Evolutionary conservation across 78 protist genomes (phyloP).

Genomic region (Chrysochromulina parva): DNA sequence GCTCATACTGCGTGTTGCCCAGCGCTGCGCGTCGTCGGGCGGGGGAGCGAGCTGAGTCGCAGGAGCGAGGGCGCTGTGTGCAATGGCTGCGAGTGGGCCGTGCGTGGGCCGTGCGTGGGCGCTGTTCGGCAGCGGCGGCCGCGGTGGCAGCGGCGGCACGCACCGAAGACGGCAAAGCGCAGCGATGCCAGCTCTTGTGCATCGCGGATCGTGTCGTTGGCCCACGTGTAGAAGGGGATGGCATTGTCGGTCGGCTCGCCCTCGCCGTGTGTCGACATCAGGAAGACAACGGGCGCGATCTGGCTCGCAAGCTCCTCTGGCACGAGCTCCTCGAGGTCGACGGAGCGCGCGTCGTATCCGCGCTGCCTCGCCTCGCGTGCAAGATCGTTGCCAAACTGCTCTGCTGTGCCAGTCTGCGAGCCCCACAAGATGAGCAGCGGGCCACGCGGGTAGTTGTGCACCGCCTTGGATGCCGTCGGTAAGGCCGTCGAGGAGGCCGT

Average conservation of each 20-base stretch:
- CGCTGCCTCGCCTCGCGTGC: conserved; percentile 63
- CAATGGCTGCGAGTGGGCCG: too few relatives aligned
- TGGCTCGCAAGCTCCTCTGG: not conserved
- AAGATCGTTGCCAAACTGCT: conserved; percentile 69
- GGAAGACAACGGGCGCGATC: conserved; percentile 60
- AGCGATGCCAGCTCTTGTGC: conserved; percentile 22
- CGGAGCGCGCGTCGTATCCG: conserved; percentile 56
- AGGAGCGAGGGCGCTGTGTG: too few relatives aligned
- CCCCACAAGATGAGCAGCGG: conserved; percentile 62
- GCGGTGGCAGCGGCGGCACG: too few relatives aligned
- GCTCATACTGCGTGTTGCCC: conserved; percentile 91
- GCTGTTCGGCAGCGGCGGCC: too few relatives aligned
- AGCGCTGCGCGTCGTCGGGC: conserved; percentile 59
- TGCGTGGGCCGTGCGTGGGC: too few relatives aligned
- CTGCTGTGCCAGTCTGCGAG: conserved; percentile 88
- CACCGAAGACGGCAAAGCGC: not conserved
- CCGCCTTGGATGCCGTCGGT: too few relatives aligned
- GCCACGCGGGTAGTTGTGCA: not conserved
- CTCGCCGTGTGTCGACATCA: conserved; percentile 87
- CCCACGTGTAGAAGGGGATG: conserved; percentile 53
- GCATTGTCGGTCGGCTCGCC: conserved; percentile 92
- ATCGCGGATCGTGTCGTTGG: conserved; percentile 51
- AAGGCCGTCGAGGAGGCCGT: too few relatives aligned
- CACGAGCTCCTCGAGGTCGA: conserved; percentile 58
- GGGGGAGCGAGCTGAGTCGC: too few relatives aligned